Conservation (phyloP, 129 eudicot genomes). For the Artemisia annua region DNA sequence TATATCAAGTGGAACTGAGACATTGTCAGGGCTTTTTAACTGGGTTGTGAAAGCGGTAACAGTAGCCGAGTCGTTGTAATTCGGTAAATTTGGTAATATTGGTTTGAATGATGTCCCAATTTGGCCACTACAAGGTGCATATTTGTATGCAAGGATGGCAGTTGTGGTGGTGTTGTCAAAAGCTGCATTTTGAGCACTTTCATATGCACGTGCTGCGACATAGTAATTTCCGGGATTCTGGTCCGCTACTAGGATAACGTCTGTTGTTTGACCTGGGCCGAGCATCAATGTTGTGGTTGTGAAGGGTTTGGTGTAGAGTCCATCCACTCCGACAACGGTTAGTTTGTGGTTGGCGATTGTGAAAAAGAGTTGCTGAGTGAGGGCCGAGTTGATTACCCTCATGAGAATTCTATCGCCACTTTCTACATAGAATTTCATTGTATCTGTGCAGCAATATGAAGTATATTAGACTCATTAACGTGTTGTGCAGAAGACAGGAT, state of each 20-base stretch:
- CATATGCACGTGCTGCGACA: constrained; percentile 70
- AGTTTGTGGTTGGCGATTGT: constrained; percentile 54
- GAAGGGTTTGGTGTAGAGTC: constrained; percentile 56
- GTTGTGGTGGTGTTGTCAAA: constrained; percentile 70
- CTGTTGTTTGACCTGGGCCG: constrained; percentile 68
- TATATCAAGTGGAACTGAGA: constrained; percentile 40
- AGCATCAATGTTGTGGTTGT: constrained; percentile 46
- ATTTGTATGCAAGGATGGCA: constrained; percentile 52
- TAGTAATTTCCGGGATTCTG: constrained; percentile 57
- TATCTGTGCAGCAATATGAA: constrained; percentile 32
- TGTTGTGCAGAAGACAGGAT: background rate
- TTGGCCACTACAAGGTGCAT: constrained; percentile 25
- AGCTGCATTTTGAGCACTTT: constrained; percentile 42
- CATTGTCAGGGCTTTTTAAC: constrained; percentile 39
- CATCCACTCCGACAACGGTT: constrained; percentile 58
- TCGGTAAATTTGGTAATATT: constrained; percentile 46
- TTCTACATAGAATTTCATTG: constrained; percentile 36
- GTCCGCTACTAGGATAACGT: constrained; percentile 56
- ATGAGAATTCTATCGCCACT: constrained; percentile 60
- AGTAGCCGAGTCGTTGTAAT: constrained; percentile 57
- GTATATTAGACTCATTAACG: background rate
- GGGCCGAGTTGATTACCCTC: constrained; percentile 69
- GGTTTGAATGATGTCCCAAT: constrained; percentile 18
- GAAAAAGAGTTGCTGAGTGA: constrained; percentile 66
- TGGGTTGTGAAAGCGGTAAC: constrained; percentile 43